These are phyloP conservation scores for Xylariaceae sp. DNA, from an alignment of 2,329 filamentous ascomycete genomes.

Conservation along the genomic window DNA sequence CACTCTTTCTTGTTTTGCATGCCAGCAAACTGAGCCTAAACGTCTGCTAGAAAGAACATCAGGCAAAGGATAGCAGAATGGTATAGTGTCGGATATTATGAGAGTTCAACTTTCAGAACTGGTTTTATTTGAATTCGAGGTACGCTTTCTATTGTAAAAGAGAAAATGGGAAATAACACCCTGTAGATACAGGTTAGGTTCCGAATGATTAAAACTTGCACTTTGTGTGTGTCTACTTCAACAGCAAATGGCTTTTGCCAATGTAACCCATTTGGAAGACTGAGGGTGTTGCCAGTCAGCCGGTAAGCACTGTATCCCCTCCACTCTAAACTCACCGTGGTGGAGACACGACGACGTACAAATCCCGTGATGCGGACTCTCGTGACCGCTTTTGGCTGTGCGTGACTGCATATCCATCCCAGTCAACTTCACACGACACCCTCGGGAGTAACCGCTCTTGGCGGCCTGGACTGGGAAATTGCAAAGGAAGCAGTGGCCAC, in stretches of 20 bases:
- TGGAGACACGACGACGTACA: constrained; percentile 9
- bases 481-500: no score
- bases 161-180: no score
- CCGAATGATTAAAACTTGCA: constrained; percentile 19
- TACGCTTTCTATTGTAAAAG: no score
- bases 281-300: constrained; percentile 16
- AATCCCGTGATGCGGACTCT: constrained; percentile 24
- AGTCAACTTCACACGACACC: constrained; percentile 7
- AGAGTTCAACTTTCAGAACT: no score
- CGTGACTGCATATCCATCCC: constrained; percentile 25
- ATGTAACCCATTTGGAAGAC: constrained; percentile 14
- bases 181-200: no score
- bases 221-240: constrained; percentile 9
- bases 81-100: no score
- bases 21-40: no score
- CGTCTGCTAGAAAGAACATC: no score
- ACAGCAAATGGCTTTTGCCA: constrained; percentile 15
- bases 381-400: constrained; percentile 28
- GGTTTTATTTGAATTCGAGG: no score
- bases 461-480: constrained; percentile 14
- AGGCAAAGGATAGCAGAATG: no score
- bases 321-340: constrained; percentile 13
- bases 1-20: no score
- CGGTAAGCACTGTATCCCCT: constrained; percentile 8
- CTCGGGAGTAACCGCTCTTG: constrained; percentile 26